These are phyloP conservation scores for Ailanthus altissimus DNA, from an alignment of 345 rosid genomes.

Conservation along the genomic window DNA sequence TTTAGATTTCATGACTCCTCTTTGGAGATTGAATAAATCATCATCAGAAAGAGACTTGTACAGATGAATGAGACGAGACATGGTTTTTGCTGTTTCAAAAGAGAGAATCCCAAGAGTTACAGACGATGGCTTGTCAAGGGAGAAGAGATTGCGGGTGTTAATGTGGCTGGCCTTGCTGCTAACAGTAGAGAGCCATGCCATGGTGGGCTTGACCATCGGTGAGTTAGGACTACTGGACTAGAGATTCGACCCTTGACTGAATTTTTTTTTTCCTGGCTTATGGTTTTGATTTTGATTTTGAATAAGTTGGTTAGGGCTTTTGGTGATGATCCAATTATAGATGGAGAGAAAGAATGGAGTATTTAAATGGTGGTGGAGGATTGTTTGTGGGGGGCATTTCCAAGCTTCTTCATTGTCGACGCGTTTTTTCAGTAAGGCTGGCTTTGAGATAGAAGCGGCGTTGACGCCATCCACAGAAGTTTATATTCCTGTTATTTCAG, in stretches of 20 bases:
- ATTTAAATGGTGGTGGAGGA: constrained; percentile 12
- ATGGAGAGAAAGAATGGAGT: not conserved
- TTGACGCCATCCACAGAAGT: constrained; percentile 1
- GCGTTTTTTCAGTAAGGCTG: not conserved
- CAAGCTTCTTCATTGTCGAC: constrained; percentile 12
- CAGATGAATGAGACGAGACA: constrained; percentile 46
- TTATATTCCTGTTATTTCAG: not conserved
- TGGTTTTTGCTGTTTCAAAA: constrained; percentile 50
- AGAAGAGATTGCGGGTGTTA: constrained; percentile 12
- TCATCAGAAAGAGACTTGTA: constrained; percentile 38
- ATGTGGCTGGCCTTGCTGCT: not conserved
- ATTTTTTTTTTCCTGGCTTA: not conserved
- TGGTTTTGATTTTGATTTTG: not conserved
- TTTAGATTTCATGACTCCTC: constrained; percentile 31
- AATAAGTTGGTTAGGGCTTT: not conserved
- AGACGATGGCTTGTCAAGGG: constrained; percentile 17
- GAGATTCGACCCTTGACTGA: not conserved
- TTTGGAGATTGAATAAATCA: constrained; percentile 33
- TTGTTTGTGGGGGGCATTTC: not conserved
- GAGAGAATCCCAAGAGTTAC: constrained; percentile 43
- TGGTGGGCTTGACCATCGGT: constrained; percentile 27
- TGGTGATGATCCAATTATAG: constrained; percentile 4
- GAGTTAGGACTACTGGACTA: not conserved
- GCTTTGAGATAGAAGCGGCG: constrained; percentile 3
- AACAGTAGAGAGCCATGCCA: constrained; percentile 28